Evolutionary conservation across 2,329 filamentous ascomycete species (phyloP).

Genomic region (Aspergillus sp.): DNA sequence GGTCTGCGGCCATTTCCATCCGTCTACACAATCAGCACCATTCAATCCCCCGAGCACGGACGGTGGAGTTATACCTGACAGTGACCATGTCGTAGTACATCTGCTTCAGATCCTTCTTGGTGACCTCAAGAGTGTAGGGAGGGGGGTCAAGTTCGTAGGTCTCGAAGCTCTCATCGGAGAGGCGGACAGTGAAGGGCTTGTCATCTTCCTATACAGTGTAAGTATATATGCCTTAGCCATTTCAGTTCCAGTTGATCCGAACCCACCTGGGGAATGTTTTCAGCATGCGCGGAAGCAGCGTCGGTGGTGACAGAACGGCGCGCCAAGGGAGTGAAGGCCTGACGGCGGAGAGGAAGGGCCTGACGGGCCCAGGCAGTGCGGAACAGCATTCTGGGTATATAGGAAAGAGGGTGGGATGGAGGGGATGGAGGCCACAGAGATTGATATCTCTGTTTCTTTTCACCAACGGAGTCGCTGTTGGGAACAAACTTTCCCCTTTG

Average conservation of each 20-base stretch:
- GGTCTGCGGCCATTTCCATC: slow-evolving; percentile 99
- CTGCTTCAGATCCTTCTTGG: slow-evolving; percentile 96
- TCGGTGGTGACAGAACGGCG: slow-evolving; percentile 86
- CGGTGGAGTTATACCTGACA: slow-evolving; percentile 59
- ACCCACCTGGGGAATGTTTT: slow-evolving; percentile 65
- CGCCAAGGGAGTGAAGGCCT: slow-evolving; percentile 42
- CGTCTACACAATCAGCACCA: slow-evolving; percentile 53
- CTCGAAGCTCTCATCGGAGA: slow-evolving; percentile 98
- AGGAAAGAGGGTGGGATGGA: slow-evolving; percentile 4
- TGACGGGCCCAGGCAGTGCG: slow-evolving; percentile 60
- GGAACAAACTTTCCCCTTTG: slow-evolving; percentile 27
- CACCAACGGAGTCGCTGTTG: slow-evolving; percentile 15
- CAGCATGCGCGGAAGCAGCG: slow-evolving; percentile 83
- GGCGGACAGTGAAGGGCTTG: slow-evolving; percentile 81
- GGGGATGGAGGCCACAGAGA: not conserved
- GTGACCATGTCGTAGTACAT: slow-evolving; percentile 99
- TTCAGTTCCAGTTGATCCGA: slow-evolving; percentile 24
- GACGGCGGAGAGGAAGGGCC: slow-evolving; percentile 50
- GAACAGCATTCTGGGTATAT: slow-evolving; percentile 57
- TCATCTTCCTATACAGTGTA: slow-evolving; percentile 68
- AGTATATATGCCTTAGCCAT: slow-evolving; percentile 16
- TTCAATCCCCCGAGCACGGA: slow-evolving; percentile 19
- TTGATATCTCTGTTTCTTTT: not conserved
- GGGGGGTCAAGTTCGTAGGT: slow-evolving; percentile 98
- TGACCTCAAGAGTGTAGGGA: slow-evolving; percentile 82